Evolutionary conservation across 2,329 filamentous ascomycete species (phyloP), one percentile per base, ranked within the genome.

Genomic region (Nigrospora oryzae): DNA sequence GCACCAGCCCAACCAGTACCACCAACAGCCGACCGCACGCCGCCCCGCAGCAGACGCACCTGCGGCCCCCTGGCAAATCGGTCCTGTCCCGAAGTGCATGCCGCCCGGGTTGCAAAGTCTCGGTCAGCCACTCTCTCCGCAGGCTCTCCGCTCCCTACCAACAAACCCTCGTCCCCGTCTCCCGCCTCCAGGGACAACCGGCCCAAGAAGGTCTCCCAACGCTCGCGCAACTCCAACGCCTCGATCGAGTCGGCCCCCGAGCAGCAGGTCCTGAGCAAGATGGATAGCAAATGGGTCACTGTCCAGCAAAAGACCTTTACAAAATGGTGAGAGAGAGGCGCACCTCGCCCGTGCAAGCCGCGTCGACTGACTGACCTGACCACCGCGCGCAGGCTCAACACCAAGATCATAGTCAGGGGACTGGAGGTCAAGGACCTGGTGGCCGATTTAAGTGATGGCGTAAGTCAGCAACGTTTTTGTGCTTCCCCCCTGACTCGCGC

Each of bases 281-380:
- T 83, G 80, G 79, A 83, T 66, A 77, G 83, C 64, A 72, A 75
- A 63, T 84, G 81, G 81, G 76, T 84, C 57, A 81, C 74, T 61
- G 89, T 95, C 68, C 91, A 97, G 73, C 86, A 97, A 67, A 98
- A 97, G 78, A 98, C 93, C 28, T 98, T 98, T 68, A 95, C 90
- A 48, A 98, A 97, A 87, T 98, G 93, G 85, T 87, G 60, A 57
- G 69, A 36, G 17, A 36, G 35, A 17, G 11, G 14, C 14, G 30
- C 34, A 46, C 35, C 42, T 44, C 34, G 42, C 36, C 36, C 45
- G 45, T 35, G 46, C 45, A 49, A 33, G 48, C 36, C 34, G 37
- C 23, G 28, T 43, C 16, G 43, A 14, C 30, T 35, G 32, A 12
- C 3, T 15, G 23, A 28, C 23, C 23, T 7, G 7, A 28, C 23